Evolutionary conservation across 2,329 filamentous ascomycete genomes (phyloP), one percentile per base, ranked within the genome.

Genomic region (Ophiostoma pallidulum): DNA sequence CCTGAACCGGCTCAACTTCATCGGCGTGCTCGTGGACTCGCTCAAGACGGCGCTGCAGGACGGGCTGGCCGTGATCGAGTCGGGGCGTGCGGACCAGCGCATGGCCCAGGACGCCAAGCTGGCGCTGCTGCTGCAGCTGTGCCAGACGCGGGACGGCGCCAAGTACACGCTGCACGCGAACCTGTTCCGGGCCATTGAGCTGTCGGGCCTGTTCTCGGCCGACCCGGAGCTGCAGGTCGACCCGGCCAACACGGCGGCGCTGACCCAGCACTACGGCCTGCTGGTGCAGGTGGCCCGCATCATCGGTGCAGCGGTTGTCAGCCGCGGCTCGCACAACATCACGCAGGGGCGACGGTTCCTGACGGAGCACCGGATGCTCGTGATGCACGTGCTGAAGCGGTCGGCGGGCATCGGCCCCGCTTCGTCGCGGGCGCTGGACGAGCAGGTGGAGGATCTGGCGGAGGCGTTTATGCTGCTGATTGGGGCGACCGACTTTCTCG

Each of bases 191-290:
- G 77, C 86, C 0, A 70, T 97, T 24, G 84, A 85, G 53, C 78
- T 84, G 48, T 94, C 89, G 1, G 79, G 81, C n/a, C 74, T 97
- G 19, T 98, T 97, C 63, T 73, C 81, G 8, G 85, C 86, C 12
- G 92, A 98, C 62, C 92, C 92, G 1, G 92, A 98, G 63, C 80
- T 98, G 47, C 89, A 94, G 51, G 80, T 90, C 49, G 75, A 76
- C 76, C 60, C 58, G 66, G 26, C 38, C 28, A 24, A 42, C 31
- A 39, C 41, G 13, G 41, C 45, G 14, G 41, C 87, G 4, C 73
- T 95, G 18, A 78, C 81, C 54, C 83, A 82, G 59, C 94, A 94
- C 66, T 97, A 94, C 65, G 76, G 81, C 41, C 74, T 98, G 7
- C 78, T 98, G 14, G 78, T 87, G 32, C 80, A 84, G 47, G 76